Evolutionary conservation across 495 filamentous ascomycete genomes (phyloP).

Genomic region (Aspergillus nidulans): DNA sequence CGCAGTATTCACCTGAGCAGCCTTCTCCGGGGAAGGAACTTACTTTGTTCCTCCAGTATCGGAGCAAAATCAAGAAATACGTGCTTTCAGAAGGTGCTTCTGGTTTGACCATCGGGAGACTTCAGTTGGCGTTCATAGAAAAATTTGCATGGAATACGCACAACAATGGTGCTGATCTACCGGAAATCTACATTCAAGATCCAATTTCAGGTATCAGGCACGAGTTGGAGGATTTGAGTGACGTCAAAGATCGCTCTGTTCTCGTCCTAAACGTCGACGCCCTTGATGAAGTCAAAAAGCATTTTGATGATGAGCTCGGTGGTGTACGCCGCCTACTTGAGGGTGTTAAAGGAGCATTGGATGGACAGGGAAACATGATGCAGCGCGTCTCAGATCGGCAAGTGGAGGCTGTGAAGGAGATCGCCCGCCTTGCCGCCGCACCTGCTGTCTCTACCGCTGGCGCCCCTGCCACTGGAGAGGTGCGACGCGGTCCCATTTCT

Average conservation of each 20-base stretch:
- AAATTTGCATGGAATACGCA: constrained; percentile 99
- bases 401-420: constrained; percentile 84
- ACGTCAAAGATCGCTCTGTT: constrained; percentile 93
- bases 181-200: constrained; percentile 97
- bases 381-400: constrained; percentile 90
- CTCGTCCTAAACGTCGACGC: constrained; percentile 89
- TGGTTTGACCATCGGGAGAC: constrained; percentile 75
- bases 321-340: constrained; percentile 75
- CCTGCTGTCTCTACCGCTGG: constrained; percentile 45
- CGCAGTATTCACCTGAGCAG: constrained; percentile 61
- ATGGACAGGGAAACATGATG: constrained; percentile 72
- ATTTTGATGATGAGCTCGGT: constrained; percentile 91
- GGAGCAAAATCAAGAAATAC: constrained; percentile 94
- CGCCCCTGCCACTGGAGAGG: constrained; percentile 13
- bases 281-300: constrained; percentile 94
- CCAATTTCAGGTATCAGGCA: constrained; percentile 90
- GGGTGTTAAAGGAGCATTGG: constrained; percentile 70
- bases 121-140: constrained; percentile 98
- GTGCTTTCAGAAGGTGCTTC: constrained; percentile 77
- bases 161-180: constrained; percentile 85
- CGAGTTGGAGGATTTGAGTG: constrained; percentile 89
- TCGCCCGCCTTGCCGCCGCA: constrained; percentile 72
- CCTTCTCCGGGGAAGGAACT: constrained; percentile 81
- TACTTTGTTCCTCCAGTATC: constrained; percentile 95
- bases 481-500: constrained; percentile 21